Base-by-base conservation (phyloP, 176 grass and related monocot species). In the Cocos nucifera region DNA sequence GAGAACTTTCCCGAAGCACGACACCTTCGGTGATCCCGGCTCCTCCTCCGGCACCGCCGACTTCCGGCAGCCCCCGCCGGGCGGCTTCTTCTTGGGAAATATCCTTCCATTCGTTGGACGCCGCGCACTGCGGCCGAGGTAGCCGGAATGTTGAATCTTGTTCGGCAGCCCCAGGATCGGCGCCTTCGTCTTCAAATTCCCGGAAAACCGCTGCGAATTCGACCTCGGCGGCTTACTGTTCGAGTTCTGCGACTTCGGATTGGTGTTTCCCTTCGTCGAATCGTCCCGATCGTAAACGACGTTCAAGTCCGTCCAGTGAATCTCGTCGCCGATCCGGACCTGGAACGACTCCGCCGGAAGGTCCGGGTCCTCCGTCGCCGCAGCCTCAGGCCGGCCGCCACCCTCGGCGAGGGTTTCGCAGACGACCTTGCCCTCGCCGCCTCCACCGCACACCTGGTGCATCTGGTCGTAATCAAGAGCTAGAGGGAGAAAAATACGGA, bases 211-310 rank as follows among this genome's bases (percentile, higher is more conserved):
- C 70, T 83, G 93, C 39, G 81, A 80, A 26, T 73, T 78, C 1
- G 69, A 69, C 18, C 19, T 32, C 20, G 25, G 14, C 74, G 1
- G 50, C 0, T 23, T 56, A 57, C 53, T 22, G 71, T 66, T 80
- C 70, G 63, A 84, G 69, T 48, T 57, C 61, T 83, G 23, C 58
- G 76, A 83, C 75, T 98, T 98, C 6, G 93, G 93, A 52, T 98
- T 98, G 57, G 93, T 98, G 84, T 70, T 88, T 56, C 83, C 93
- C 77, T 83, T 98, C 22, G 86, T 77, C 0, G 93, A 98, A n/a
- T 88, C 79, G 10, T 98, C 93, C 17, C 87, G 87, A 56, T 86
- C 87, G 69, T 89, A 98, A 5, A 90, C 78, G 66, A 69, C 71
- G 62, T 21, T 65, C 62, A 77, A 57, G 57, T 79, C 94, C 3